Conservation (phyloP, 1,284 basidiomycete genomes). For the Trichosporon inkin region DNA sequence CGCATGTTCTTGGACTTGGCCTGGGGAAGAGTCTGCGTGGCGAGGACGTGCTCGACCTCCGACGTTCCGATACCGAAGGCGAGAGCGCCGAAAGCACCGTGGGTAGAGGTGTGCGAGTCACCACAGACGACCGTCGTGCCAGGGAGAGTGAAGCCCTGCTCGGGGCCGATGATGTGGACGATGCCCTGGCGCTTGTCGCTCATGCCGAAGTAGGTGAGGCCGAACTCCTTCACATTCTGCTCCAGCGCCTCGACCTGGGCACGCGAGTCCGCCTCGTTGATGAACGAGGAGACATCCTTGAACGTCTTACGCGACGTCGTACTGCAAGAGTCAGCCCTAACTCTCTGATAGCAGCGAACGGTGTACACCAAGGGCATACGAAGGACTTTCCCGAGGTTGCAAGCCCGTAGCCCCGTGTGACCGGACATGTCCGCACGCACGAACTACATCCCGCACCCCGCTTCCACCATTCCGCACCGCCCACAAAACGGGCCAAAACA, state of each 20-base stretch:
- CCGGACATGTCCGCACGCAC: background rate
- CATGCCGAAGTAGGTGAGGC: slow-evolving; percentile 92
- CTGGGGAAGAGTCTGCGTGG: slow-evolving; percentile 89
- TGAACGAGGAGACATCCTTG: slow-evolving; percentile 70
- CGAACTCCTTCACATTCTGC: slow-evolving; percentile 92
- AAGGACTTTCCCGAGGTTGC: background rate
- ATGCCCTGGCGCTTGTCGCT: slow-evolving; percentile 88
- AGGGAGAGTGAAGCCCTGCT: slow-evolving; percentile 93
- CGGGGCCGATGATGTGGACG: slow-evolving; percentile 92
- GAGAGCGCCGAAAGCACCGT: slow-evolving; percentile 92
- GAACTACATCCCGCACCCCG: too few relatives aligned
- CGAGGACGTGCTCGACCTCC: slow-evolving; percentile 94
- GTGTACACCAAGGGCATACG: background rate
- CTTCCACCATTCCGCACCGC: background rate
- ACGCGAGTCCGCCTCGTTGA: slow-evolving; percentile 81
- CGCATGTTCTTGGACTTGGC: slow-evolving; percentile 95
- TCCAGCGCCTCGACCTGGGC: slow-evolving; percentile 88
- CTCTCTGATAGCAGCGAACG: background rate
- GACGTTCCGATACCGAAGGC: slow-evolving; percentile 96
- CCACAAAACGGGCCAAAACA: slow-evolving; percentile 22
- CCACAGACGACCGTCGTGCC: slow-evolving; percentile 95
- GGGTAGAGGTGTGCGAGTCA: slow-evolving; percentile 66
- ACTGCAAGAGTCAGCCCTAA: slow-evolving; percentile 50
- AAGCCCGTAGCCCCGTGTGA: background rate
- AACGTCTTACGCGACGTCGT: slow-evolving; percentile 83